These are phyloP conservation scores for Fragilaria radians DNA, from an alignment of 108 stramenopile genomes.

Conservation along the genomic window DNA sequence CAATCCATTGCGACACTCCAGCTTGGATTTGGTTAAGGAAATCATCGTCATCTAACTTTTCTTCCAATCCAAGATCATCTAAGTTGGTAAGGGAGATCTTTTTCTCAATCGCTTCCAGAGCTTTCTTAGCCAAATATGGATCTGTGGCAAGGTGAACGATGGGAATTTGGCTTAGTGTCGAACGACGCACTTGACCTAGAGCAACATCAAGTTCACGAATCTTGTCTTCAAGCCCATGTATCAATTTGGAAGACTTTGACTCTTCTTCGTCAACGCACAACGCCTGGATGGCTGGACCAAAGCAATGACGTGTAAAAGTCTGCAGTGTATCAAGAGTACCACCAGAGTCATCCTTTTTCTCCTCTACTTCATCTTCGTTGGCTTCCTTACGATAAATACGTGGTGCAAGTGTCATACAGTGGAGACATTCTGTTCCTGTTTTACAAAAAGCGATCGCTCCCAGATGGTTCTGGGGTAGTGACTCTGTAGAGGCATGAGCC, in stretches of 20 bases:
- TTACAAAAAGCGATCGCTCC: neutral
- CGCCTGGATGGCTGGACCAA: conserved; percentile 61
- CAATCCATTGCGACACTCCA: conserved; percentile 67
- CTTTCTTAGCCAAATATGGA: conserved; percentile 27
- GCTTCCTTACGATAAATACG: conserved; percentile 19
- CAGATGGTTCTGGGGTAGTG: too few relatives aligned
- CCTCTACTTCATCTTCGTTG: conserved; percentile 7
- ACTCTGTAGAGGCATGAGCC: neutral
- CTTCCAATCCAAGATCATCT: conserved; percentile 46
- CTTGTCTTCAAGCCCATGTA: conserved; percentile 57
- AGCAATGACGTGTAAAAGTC: conserved; percentile 70
- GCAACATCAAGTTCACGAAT: conserved; percentile 75
- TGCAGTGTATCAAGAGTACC: conserved; percentile 47
- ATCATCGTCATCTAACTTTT: conserved; percentile 50
- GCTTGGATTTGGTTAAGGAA: conserved; percentile 69
- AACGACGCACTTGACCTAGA: conserved; percentile 54
- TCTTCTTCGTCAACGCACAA: conserved; percentile 27
- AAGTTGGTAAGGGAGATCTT: conserved; percentile 32
- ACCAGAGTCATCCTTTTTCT: conserved; percentile 8
- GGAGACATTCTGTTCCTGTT: conserved; percentile 1
- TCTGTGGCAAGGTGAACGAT: conserved; percentile 41
- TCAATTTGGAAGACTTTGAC: conserved; percentile 14
- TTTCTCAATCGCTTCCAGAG: conserved; percentile 17
- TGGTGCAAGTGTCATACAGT: conserved; percentile 37
- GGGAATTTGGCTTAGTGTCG: conserved; percentile 49